phyloP scores from a whole-genome alignment of 257 asterid species.

The Fraxinus excelsior region DNA sequence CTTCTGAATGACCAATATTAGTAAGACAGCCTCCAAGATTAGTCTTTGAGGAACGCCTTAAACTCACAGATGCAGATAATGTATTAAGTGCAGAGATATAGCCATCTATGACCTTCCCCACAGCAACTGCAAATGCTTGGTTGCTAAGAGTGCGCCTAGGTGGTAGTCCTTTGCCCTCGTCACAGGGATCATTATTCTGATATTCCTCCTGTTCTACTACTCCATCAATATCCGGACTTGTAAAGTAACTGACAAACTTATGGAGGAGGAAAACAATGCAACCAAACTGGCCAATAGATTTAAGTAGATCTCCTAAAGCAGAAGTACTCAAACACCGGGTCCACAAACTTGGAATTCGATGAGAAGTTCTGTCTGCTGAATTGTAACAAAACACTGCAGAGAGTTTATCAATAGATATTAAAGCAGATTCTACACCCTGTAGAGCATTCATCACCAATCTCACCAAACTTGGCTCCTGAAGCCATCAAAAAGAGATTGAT shows the following conservation, averaged over 20 bases:
- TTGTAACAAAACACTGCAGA: constrained; percentile 58
- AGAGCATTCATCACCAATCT: constrained; percentile 86
- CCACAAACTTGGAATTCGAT: constrained; percentile 78
- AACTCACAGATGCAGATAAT: constrained; percentile 64
- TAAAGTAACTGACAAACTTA: constrained; percentile 65
- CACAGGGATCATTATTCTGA: constrained; percentile 29
- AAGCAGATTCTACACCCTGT: constrained; percentile 84
- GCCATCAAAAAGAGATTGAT: constrained; percentile 27
- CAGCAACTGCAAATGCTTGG: constrained; percentile 93
- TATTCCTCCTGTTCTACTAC: constrained; percentile 34
- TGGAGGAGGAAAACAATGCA: constrained; percentile 69
- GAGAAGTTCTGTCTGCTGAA: constrained; percentile 84
- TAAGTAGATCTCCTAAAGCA: constrained; percentile 76
- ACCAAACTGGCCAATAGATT: constrained; percentile 79
- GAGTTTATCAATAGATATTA: constrained; percentile 62
- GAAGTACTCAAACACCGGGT: constrained; percentile 72
- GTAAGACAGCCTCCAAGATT: constrained; percentile 72
- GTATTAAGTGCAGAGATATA: constrained; percentile 78
- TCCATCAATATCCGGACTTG: constrained; percentile 43
- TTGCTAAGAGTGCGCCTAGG: constrained; percentile 58
- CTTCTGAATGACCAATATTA: constrained; percentile 69
- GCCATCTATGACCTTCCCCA: constrained; percentile 76
- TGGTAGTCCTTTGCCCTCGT: constrained; percentile 27
- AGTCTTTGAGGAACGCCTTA: constrained; percentile 61
- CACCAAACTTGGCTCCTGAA: constrained; percentile 91